These are phyloP conservation scores for Chrysoporthe puriensis DNA, from an alignment of 2,329 filamentous ascomycete genomes.

Conservation along the genomic window DNA sequence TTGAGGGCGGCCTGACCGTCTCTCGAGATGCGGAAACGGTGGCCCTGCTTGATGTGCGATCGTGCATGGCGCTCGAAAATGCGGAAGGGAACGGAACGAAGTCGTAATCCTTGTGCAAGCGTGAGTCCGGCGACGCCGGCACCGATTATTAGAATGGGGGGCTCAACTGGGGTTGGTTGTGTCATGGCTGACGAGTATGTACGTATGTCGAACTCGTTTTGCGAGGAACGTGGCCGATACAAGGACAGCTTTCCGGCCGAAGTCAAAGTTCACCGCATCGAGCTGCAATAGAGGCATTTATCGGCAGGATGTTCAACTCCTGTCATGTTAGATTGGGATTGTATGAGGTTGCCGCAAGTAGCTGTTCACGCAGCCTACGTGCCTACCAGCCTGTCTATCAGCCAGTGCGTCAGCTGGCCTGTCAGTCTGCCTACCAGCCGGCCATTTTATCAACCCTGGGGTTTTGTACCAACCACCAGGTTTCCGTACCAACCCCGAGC, in stretches of 20 bases:
- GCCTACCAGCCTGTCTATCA: background rate
- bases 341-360: background rate
- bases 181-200: constrained; percentile 10
- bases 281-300: background rate
- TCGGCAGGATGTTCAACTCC: background rate
- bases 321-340: background rate
- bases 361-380: constrained; percentile 2
- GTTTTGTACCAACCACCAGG: no score
- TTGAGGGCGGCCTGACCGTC: constrained; percentile 34
- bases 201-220: background rate
- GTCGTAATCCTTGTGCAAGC: constrained; percentile 39
- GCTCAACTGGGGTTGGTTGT: background rate
- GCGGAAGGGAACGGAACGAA: constrained; percentile 36
- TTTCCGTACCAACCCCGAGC: no score
- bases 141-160: constrained; percentile 44
- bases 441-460: no score
- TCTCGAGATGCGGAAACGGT: constrained; percentile 37
- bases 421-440: background rate
- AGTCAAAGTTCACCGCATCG: background rate
- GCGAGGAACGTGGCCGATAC: constrained; percentile 2
- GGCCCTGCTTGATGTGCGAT: constrained; percentile 34
- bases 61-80: constrained; percentile 36
- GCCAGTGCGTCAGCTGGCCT: background rate
- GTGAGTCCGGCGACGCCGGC: constrained; percentile 50
- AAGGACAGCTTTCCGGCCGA: constrained; percentile 7